These are phyloP conservation scores for Parietaria judaica DNA, from an alignment of 306 rosid species.

Conservation along the genomic window DNA sequence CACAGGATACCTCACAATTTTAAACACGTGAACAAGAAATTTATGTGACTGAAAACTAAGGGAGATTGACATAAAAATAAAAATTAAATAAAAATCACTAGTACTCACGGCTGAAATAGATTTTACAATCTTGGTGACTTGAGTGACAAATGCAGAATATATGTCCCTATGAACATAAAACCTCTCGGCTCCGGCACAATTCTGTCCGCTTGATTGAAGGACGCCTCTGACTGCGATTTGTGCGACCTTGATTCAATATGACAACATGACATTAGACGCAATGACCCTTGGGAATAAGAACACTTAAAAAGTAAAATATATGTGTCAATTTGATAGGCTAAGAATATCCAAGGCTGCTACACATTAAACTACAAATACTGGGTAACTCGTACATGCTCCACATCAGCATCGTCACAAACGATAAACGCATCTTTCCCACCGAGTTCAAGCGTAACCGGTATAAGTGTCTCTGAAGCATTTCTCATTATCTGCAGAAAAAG, in stretches of 20 bases:
- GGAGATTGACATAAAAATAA: too few species aligned
- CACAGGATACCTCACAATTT: constrained; percentile 19
- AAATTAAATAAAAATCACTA: too few species aligned
- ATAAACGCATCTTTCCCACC: constrained; percentile 99
- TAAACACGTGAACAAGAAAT: not conserved
- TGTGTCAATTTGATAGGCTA: constrained; percentile 2
- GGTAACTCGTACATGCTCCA: constrained; percentile 58
- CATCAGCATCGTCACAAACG: constrained; percentile 87
- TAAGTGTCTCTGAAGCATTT: constrained; percentile 77
- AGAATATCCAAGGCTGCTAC: constrained; percentile 11
- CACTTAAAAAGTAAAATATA: not conserved
- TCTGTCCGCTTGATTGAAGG: constrained; percentile 95
- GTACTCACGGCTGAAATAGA: constrained; percentile 79
- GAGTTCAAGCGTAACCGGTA: constrained; percentile 91
- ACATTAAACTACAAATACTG: constrained; percentile 6
- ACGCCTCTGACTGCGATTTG: constrained; percentile 88
- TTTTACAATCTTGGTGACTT: constrained; percentile 67
- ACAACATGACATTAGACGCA: constrained; percentile 16
- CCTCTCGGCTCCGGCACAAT: constrained; percentile 97
- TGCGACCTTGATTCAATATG: constrained; percentile 56
- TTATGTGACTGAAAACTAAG: too few species aligned
- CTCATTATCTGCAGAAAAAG: constrained; percentile 72
- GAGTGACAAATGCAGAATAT: constrained; percentile 64
- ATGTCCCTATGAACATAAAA: constrained; percentile 76
- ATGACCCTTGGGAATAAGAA: not conserved